phyloP scores from a whole-genome alignment of 2,329 filamentous ascomycete genomes.

The Dactylonectria macrodidyma region DNA sequence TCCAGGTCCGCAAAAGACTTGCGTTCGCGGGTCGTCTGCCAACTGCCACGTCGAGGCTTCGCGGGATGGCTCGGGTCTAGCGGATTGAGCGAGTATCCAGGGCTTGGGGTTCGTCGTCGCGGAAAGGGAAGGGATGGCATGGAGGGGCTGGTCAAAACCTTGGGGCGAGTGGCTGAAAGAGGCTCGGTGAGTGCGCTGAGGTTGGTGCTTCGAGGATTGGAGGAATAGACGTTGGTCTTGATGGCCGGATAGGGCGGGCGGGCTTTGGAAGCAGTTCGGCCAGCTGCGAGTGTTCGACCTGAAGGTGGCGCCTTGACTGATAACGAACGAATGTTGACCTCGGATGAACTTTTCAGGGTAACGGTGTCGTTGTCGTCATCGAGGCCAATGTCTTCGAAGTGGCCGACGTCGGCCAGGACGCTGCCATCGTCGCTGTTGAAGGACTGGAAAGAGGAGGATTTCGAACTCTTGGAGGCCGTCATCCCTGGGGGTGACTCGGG shows the following conservation, averaged over 20 bases:
- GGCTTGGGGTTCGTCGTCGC: conserved; percentile 67
- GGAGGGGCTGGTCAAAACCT: conserved; percentile 48
- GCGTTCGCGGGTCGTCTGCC: conserved; percentile 76
- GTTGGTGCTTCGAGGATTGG: conserved; percentile 68
- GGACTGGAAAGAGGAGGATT: conserved; percentile 90
- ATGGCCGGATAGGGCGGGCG: conserved; percentile 63
- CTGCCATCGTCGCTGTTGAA: conserved; percentile 82
- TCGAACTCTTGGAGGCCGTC: conserved; percentile 88
- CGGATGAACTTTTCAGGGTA: conserved; percentile 66
- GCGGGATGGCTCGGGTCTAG: conserved; percentile 57
- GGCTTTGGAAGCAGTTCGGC: conserved; percentile 49
- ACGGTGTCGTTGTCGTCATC: conserved; percentile 72
- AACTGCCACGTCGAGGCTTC: conserved; percentile 74
- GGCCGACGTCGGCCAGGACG: conserved; percentile 79
- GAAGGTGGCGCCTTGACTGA: conserved; percentile 47
- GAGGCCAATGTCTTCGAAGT: conserved; percentile 95
- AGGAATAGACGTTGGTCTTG: conserved; percentile 60
- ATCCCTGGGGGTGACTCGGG: conserved; percentile 70
- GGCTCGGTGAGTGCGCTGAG: conserved; percentile 56
- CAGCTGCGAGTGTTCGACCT: conserved; percentile 51
- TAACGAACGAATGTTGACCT: conserved; percentile 57
- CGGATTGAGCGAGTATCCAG: conserved; percentile 62
- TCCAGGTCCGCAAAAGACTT: conserved; percentile 82
- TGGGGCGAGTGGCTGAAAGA: conserved; percentile 47
- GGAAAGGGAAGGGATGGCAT: conserved; percentile 56